Base-by-base conservation (phyloP, 2,329 filamentous ascomycete genomes). In the Plenodomus biglobosus region DNA sequence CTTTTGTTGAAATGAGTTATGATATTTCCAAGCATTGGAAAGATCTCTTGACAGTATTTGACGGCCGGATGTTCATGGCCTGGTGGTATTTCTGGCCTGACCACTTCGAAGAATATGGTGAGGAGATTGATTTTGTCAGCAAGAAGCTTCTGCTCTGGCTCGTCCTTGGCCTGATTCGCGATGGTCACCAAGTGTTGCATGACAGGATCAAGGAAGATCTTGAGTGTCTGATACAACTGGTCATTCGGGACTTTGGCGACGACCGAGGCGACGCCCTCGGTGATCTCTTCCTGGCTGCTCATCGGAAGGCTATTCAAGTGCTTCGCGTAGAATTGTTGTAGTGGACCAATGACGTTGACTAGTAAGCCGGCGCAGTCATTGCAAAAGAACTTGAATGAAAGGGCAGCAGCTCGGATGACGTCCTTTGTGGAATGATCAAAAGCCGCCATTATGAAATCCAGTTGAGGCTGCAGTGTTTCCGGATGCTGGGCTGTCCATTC, bases 401-500 rank as follows among this genome's bases (percentile, higher is more conserved):
- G 84, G 5, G 94, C 94, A 16, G 94, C 90, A 17, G 92, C 94
- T 55, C 92, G 85, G 34, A 96, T 83, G 46, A 99, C 92, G 67
- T 99, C 95, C 64, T 87, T 88, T 0, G 92, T 96, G 36, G 85
- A 84, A 48, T 92, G 89, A 57, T 90, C 83, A 75, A 99, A 99
- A 0, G 92, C 94, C 3, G 86, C 88, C 58, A 96, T 92, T 64
- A 99, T 95, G 74, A 95, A 99, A 64, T 90, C 91, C 68, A 99
- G 88, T 72, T 99, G 94, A 8, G 89, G 82, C 71, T 96, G 88
- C 8, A 99, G 79, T 38, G 92, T 95, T 49, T 96, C 90, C 0
- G 92, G 90, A 65, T 99, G 94, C 40, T 90, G 85, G 4, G 94
- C 85, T 0, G 95, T 99, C 94, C 94, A 99, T 72, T 97, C 92